These are phyloP conservation scores for Ganoderma sp. DNA, from an alignment of 1,284 basidiomycete genomes.

Conservation along the genomic window DNA sequence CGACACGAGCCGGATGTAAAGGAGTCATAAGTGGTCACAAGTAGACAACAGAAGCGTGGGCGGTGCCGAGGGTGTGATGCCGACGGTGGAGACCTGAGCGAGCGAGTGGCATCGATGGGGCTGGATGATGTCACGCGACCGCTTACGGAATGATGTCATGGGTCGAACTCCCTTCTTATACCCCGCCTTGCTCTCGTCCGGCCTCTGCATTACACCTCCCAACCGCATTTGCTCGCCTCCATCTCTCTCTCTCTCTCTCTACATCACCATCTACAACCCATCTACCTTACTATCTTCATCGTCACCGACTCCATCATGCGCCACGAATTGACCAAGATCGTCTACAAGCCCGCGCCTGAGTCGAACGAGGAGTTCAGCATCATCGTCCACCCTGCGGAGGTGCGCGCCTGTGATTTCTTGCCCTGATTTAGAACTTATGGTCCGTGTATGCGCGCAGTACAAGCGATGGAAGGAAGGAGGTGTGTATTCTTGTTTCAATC, in stretches of 20 bases:
- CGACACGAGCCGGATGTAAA: neutral
- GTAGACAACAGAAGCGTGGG: neutral
- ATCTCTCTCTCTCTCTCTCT: neutral
- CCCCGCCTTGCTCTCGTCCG: slow-evolving; percentile 3
- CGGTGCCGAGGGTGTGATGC: neutral
- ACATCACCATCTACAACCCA: neutral
- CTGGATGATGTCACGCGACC: slow-evolving; percentile 35
- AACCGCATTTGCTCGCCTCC: slow-evolving; percentile 14
- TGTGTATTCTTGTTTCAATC: slow-evolving; percentile 42
- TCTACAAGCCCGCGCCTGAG: slow-evolving; percentile 77
- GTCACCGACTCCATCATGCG: slow-evolving; percentile 24
- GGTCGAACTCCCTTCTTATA: slow-evolving; percentile 26
- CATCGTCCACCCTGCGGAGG: slow-evolving; percentile 72
- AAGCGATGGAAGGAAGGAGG: slow-evolving; percentile 82
- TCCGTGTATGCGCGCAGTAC: slow-evolving; percentile 51
- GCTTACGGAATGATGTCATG: slow-evolving; percentile 28
- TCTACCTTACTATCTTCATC: slow-evolving; percentile 13
- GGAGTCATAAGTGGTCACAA: neutral
- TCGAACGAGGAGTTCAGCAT: slow-evolving; percentile 73
- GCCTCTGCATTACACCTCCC: neutral
- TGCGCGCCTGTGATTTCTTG: slow-evolving; percentile 40
- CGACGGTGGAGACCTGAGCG: slow-evolving; percentile 3
- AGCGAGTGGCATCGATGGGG: slow-evolving; percentile 20
- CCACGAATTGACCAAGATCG: slow-evolving; percentile 64
- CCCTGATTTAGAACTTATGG: slow-evolving; percentile 16